Conservation (phyloP, 1,284 basidiomycete species). For the Paramarasmius palmivorus region DNA sequence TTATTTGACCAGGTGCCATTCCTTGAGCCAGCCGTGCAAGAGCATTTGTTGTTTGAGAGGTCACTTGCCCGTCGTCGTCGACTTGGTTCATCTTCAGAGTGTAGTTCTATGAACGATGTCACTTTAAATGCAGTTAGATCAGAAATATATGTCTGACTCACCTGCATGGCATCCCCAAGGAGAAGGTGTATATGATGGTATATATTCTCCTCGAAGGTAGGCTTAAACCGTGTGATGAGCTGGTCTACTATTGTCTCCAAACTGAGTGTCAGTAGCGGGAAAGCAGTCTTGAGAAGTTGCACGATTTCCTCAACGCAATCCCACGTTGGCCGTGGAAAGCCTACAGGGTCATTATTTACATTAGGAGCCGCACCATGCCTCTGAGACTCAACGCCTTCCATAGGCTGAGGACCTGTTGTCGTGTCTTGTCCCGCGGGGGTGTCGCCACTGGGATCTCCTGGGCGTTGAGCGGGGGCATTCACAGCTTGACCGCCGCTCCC, state of each 20-base stretch:
- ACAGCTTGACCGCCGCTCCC: slow-evolving; percentile 13
- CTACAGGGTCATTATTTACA: slow-evolving; percentile 24
- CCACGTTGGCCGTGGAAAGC: slow-evolving; percentile 72
- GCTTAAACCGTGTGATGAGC: slow-evolving; percentile 90
- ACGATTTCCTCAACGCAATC: slow-evolving; percentile 95
- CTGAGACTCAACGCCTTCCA: slow-evolving; percentile 1
- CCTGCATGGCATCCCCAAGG: slow-evolving; percentile 72
- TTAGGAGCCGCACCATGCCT: slow-evolving; percentile 25
- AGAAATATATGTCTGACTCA: slow-evolving; percentile 27
- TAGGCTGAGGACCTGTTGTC: slow-evolving; percentile 1
- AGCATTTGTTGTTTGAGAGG: slow-evolving; percentile 55
- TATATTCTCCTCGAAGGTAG: slow-evolving; percentile 90
- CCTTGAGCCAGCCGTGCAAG: slow-evolving; percentile 78
- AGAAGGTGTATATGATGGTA: slow-evolving; percentile 91
- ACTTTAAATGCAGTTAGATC: slow-evolving; percentile 9
- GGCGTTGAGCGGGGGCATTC: slow-evolving; percentile 8
- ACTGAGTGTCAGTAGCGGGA: slow-evolving; percentile 92
- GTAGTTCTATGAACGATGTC: slow-evolving; percentile 55
- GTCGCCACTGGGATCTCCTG: slow-evolving; percentile 16
- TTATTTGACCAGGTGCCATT: slow-evolving; percentile 58
- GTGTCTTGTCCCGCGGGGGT: slow-evolving; percentile 5
- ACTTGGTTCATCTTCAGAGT: slow-evolving; percentile 63
- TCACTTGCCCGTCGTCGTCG: slow-evolving; percentile 80
- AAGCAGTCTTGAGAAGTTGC: slow-evolving; percentile 94
- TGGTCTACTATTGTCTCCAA: slow-evolving; percentile 99